Conservation (phyloP, 129 eudicot genomes). For the Calendula officinalis region DNA sequence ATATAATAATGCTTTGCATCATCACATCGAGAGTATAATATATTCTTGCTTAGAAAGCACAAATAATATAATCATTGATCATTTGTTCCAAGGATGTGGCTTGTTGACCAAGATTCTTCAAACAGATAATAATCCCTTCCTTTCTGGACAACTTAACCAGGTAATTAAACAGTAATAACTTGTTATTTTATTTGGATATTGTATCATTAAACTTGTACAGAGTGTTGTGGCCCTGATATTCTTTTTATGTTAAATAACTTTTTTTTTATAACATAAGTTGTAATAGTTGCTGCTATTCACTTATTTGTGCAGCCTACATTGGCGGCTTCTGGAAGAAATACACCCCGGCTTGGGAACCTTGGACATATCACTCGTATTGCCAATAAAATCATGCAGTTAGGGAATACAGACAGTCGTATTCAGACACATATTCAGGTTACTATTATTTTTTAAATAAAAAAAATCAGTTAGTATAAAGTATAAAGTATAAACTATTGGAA, state of each 20-base stretch:
- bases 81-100: conserved; percentile 69
- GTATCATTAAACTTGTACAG: too few relatives aligned
- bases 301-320: conserved; percentile 60
- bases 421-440: conserved; percentile 68
- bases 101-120: conserved; percentile 56
- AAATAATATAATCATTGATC: conserved; percentile 49
- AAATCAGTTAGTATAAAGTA: not conserved
- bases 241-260: too few relatives aligned
- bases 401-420: conserved; percentile 46
- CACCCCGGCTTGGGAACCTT: conserved; percentile 70
- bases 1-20: conserved; percentile 83
- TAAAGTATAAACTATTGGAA: not conserved
- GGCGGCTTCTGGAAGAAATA: conserved; percentile 61
- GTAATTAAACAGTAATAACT: conserved; percentile 24
- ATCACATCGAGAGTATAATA: conserved; percentile 94
- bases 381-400: conserved; percentile 70
- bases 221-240: too few relatives aligned
- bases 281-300: not conserved
- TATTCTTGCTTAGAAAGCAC: conserved; percentile 77
- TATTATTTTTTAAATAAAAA: not conserved
- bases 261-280: not conserved
- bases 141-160: conserved; percentile 56
- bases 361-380: conserved; percentile 89
- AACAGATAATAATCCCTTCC: conserved; percentile 44
- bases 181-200: not conserved